Base-by-base conservation (phyloP, 2,329 filamentous ascomycete species). In the Colletotrichum paranaense region DNA sequence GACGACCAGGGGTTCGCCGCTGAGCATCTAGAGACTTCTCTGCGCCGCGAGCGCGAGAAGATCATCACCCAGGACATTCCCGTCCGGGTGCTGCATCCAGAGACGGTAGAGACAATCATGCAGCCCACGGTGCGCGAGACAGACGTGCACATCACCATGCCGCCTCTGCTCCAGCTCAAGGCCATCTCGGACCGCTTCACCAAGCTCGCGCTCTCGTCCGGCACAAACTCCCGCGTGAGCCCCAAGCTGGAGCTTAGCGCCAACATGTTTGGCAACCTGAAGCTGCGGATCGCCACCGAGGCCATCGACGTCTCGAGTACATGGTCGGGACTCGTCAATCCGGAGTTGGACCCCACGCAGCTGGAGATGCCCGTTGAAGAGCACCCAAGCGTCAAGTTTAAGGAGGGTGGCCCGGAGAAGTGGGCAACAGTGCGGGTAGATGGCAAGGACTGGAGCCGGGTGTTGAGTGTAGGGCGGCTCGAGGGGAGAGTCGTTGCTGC, bases 181-280 rank as follows among this genome's bases (percentile, higher is more conserved):
- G 93, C 93, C 75, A 97, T 99, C 75, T 97, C 95, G 4, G 97
- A 99, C 82, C 92, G 97, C 66, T 98, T 98, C 84, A 98, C 95
- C 55, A 96, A 94, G 79, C 90, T 98, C 3, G 94, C 94, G 4
- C 84, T 89, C 62, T 85, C 80, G n/a, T 77, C 79, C 4, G 82
- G 86, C 42, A 83, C 84, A 4, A 60, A 66, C 14, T 56, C 71
- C 28, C 70, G 71, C 32, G 58, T 69, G 14, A 67, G 68, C 57
- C 90, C 94, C 0, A 94, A 95, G 78, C 86, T 99, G 3, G 95
- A 98, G 81, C 85, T 98, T 56, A 93, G 93, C 67, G 97, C 95
- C 35, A 99, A 98, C 82, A 98, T 98, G 95, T 94, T 97, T 82
- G 97, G 97, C 24, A 92, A 92, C 71, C 85, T 99, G 70, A 92